Conservation (phyloP, 2,329 filamentous ascomycete genomes). For the Fusarium sp. region DNA sequence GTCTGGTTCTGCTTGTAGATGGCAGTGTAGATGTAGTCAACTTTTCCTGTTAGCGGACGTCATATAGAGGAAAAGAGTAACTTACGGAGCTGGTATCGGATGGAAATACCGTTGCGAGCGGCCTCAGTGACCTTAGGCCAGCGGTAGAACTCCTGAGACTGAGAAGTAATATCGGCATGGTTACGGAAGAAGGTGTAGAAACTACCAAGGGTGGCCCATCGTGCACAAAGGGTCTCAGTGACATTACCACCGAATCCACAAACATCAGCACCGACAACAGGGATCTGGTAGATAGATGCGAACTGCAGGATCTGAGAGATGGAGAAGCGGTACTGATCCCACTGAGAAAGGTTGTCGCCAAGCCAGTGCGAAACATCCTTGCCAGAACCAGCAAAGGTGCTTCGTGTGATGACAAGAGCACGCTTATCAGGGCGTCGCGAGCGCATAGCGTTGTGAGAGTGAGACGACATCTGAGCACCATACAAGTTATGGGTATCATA, state of each 20-base stretch:
- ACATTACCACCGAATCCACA: conserved; percentile 78
- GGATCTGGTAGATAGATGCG: conserved; percentile 72
- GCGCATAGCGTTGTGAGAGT: conserved; percentile 72
- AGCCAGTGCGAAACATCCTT: conserved; percentile 70
- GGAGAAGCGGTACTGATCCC: conserved; percentile 67
- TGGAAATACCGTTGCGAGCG: conserved; percentile 72
- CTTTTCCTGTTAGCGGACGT: conserved; percentile 3
- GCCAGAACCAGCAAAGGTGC: conserved; percentile 79
- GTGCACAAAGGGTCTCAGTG: conserved; percentile 45
- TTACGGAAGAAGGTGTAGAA: conserved; percentile 77
- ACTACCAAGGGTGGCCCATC: conserved; percentile 73
- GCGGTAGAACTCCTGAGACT: conserved; percentile 72
- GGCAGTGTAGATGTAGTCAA: conserved; percentile 81
- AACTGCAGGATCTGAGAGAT: conserved; percentile 71
- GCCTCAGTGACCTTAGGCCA: conserved; percentile 71
- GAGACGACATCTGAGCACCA: conserved; percentile 78
- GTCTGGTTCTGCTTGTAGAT: conserved; percentile 68
- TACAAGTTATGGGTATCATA: conserved; percentile 80
- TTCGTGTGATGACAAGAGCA: conserved; percentile 79
- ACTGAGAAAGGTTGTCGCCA: conserved; percentile 57
- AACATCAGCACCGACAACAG: conserved; percentile 77
- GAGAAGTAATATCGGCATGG: conserved; percentile 61
- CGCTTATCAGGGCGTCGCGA: conserved; percentile 70
- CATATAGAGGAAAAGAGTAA: fast-evolving
- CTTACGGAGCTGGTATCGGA: conserved; percentile 69